A percentile compares a stretch with the other conserved stretches of the same genome.
Conservation (phyloP, 306 rosid species). For the barrel medic (Medicago truncatula) region DNA sequence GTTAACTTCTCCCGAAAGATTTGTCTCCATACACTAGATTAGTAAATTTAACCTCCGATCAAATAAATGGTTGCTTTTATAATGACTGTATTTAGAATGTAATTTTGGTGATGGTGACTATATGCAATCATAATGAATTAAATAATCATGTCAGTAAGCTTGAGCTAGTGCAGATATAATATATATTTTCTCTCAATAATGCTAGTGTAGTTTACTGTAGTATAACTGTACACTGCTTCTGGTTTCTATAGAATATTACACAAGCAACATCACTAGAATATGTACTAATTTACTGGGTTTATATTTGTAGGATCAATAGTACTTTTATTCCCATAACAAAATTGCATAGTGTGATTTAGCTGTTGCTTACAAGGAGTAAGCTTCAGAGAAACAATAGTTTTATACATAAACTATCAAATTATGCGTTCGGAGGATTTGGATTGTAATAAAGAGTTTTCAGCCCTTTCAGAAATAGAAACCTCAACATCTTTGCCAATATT, state of each 20-base stretch:
- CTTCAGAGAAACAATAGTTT: slow-evolving; percentile 32
- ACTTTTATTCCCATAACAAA: slow-evolving; percentile 41
- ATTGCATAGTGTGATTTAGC: slow-evolving; percentile 20
- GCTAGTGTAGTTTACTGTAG: background rate
- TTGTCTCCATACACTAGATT: no score
- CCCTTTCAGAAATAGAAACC: slow-evolving; percentile 38
- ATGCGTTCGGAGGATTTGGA: slow-evolving; percentile 27
- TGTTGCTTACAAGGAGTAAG: slow-evolving; percentile 16
- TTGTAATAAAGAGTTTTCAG: slow-evolving; percentile 40
- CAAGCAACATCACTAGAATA: slow-evolving; percentile 17
- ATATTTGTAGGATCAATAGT: slow-evolving; percentile 33
- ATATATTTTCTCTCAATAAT: background rate
- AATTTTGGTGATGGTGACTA: no score
- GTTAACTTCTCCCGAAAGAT: no score
- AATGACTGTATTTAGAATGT: no score
- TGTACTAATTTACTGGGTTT: slow-evolving; percentile 29
- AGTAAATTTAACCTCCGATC: no score
- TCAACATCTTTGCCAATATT: slow-evolving; percentile 37
- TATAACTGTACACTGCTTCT: slow-evolving; percentile 10
- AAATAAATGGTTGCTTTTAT: no score
- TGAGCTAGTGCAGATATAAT: no score
- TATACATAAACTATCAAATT: slow-evolving; percentile 31
- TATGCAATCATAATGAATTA: no score
- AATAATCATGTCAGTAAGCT: no score
- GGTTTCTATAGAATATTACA: background rate